Base-by-base conservation (phyloP, 1,284 basidiomycete species). In the Fistulinella staudtii region DNA sequence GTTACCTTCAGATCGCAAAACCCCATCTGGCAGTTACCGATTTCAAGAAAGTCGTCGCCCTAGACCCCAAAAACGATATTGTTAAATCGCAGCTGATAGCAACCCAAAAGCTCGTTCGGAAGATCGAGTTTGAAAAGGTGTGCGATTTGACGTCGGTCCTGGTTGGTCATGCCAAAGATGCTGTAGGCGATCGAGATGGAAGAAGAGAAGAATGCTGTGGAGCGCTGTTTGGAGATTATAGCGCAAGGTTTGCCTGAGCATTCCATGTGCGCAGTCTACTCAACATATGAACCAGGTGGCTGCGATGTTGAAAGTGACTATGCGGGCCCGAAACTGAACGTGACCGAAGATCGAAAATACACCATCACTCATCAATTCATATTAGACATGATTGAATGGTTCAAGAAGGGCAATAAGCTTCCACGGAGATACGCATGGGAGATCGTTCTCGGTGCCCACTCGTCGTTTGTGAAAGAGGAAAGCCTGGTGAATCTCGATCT, bases 391-490 rank as follows among this genome's bases (percentile, higher is more conserved):
- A 81, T 98, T 37, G 73, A 85, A 54, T 89, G 83, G 80, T 98
- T 97, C 72, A 96, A 95, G 71, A 79, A 84, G 35, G 92, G 92
- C 20, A 94, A 94, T 65, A 77, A 85, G 21, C 69, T 98, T 42
- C 85, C 93, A 5, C 83, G 84, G 66, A 75, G 92, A 65, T 87
- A 93, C 51, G 92, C 88, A 21, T 98, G 93, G 93, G 92, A 98
- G 70, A 97, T 99, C 56, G 77, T 94, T 22, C 74, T 99, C 10
- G 93, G 91, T 22, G 93, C 90, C 47, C 80, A 90, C 60, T 77
- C 80, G 15, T 70, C 80, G 7, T 83, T 99, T 54, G 71, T 74
- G 23, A 76, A 84, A 54, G 93, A 96, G 63, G 80, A 86, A 47
- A 89, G 82, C 52, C 57, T 99, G 60, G 91, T 96, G 14, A 80